Percentiles rank a stretch among this genome's conserved stretches.
phyloP scores from a whole-genome alignment of 208 protist genomes.

The Leishmania arabica region DNA sequence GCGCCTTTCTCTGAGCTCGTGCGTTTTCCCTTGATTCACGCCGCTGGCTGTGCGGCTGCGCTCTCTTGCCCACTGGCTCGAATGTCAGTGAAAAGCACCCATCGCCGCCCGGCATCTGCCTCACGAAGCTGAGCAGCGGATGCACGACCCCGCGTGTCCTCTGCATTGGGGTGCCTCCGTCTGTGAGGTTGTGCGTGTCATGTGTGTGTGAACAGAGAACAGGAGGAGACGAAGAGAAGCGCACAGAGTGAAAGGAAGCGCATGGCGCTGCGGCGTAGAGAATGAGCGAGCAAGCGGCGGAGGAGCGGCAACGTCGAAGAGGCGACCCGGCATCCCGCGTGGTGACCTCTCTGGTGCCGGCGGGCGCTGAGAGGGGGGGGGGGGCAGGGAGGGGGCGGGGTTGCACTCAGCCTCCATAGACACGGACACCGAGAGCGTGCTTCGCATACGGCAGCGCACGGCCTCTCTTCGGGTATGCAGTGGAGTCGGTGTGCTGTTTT shows the following conservation, averaged over 20 bases:
- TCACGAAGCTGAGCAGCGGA: background rate
- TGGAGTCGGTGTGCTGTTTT: background rate
- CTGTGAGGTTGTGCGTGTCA: background rate
- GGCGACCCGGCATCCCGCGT: background rate
- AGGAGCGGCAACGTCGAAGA: background rate
- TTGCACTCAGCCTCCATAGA: background rate
- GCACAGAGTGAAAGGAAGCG: background rate
- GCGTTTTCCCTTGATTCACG: background rate
- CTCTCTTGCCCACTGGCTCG: background rate
- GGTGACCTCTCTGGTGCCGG: background rate
- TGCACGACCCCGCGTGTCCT: background rate
- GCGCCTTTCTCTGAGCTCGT: background rate
- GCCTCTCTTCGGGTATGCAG: background rate
- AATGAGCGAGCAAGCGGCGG: background rate
- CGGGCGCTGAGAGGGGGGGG: no score
- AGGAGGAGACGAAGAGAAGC: background rate
- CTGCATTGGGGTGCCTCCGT: background rate
- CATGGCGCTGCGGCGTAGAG: background rate
- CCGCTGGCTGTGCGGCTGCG: background rate
- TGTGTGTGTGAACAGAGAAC: background rate
- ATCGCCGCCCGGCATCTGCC: background rate
- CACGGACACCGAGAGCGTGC: background rate
- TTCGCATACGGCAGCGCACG: background rate
- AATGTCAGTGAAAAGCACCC: background rate
- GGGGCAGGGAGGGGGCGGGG: background rate